Evolutionary conservation across 2,329 filamentous ascomycete species (phyloP).

Genomic region (Colletotrichum sp.): DNA sequence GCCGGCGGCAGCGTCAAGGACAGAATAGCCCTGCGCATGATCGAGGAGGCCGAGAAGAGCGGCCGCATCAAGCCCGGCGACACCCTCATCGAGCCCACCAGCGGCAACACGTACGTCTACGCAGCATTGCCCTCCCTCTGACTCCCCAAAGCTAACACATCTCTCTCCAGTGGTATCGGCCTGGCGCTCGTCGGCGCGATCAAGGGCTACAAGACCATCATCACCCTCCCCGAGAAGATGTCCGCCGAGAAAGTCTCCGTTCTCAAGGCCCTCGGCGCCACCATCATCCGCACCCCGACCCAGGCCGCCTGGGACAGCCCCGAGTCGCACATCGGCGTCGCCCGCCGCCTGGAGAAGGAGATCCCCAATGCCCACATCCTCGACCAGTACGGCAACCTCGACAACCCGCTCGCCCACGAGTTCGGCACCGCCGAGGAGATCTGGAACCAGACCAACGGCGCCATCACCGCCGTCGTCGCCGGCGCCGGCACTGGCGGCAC

Average conservation of each 20-base stretch:
- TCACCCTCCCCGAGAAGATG: conserved; percentile 99
- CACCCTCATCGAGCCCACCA: conserved; percentile 96
- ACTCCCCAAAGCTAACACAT: conserved; percentile 20
- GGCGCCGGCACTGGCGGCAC: conserved; percentile 96
- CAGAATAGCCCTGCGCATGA: conserved; percentile 94
- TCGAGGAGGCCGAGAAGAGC: conserved; percentile 89
- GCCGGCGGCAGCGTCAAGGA: conserved; percentile 94
- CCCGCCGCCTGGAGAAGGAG: conserved; percentile 88
- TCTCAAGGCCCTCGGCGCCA: conserved; percentile 89
- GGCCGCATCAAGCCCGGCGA: conserved; percentile 97
- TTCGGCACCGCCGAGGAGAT: conserved; percentile 95
- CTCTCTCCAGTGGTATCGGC: conserved; percentile 74
- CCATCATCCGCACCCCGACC: conserved; percentile 96
- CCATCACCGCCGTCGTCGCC: conserved; percentile 82
- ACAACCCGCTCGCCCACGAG: conserved; percentile 95
- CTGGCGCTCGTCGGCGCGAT: conserved; percentile 92
- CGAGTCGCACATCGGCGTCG: conserved; percentile 97
- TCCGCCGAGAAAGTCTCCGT: conserved; percentile 97
- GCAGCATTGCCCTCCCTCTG: not conserved
- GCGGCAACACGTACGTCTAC: conserved; percentile 78
- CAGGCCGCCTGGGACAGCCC: conserved; percentile 94
- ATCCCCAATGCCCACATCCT: conserved; percentile 96
- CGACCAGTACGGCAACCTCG: conserved; percentile 90
- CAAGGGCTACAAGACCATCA: conserved; percentile 98
- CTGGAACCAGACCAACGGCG: conserved; percentile 87